phyloP scores from a whole-genome alignment of 495 filamentous ascomycete species.

The Rostrohypoxylon terebratum region DNA sequence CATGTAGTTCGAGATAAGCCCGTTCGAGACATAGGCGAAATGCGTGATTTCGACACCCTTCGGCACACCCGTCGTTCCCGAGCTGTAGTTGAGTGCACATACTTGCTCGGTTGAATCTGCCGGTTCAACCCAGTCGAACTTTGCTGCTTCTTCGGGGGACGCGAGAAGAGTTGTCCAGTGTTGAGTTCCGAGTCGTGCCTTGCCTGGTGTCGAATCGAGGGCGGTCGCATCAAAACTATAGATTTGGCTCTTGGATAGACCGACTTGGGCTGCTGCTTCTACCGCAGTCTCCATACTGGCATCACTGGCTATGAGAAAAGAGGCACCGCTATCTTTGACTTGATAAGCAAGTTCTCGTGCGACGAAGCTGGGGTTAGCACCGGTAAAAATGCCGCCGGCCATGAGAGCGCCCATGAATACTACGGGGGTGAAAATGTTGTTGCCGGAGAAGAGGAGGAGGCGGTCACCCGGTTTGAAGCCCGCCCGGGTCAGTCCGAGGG shows the following conservation, averaged over 20 bases:
- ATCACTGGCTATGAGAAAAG: slow-evolving; percentile 69
- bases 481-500: slow-evolving; percentile 72
- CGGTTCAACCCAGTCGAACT: slow-evolving; percentile 59
- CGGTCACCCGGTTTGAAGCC: slow-evolving; percentile 77
- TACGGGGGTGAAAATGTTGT: slow-evolving; percentile 78
- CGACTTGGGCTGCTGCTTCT: slow-evolving; percentile 74
- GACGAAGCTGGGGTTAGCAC: slow-evolving; percentile 82
- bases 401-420: slow-evolving; percentile 79
- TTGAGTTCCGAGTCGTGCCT: slow-evolving; percentile 49
- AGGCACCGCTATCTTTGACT: slow-evolving; percentile 75
- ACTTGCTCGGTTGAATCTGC: slow-evolving; percentile 49
- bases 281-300: slow-evolving; percentile 68
- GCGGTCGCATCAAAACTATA: slow-evolving; percentile 62
- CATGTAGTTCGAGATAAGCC: slow-evolving; percentile 64
- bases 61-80: slow-evolving; percentile 83
- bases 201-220: slow-evolving; percentile 55
- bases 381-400: slow-evolving; percentile 83
- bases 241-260: slow-evolving; percentile 65
- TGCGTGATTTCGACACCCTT: slow-evolving; percentile 88
- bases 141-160: slow-evolving; percentile 55
- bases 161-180: slow-evolving; percentile 60
- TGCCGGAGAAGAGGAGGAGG: slow-evolving; percentile 77
- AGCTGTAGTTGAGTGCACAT: slow-evolving; percentile 75
- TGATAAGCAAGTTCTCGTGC: slow-evolving; percentile 76
- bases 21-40: slow-evolving; percentile 76